These are phyloP conservation scores for Xylaria curta DNA, from an alignment of 495 filamentous ascomycete genomes.

Conservation along the genomic window DNA sequence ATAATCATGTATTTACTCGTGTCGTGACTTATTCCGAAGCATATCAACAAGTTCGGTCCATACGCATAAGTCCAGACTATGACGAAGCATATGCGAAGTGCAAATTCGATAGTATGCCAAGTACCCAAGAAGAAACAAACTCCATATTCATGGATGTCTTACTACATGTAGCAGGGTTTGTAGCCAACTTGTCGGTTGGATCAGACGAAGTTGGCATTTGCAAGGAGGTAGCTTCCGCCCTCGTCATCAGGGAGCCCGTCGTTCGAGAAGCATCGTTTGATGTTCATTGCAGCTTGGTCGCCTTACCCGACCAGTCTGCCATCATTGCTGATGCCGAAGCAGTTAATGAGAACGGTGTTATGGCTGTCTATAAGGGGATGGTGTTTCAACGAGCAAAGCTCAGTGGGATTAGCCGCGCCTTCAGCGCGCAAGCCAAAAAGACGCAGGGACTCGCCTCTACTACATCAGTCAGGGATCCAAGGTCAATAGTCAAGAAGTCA, in stretches of 20 bases:
- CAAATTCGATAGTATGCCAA: constrained; percentile 13
- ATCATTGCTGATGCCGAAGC: neutral
- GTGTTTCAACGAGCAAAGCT: neutral
- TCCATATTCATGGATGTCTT: constrained; percentile 21
- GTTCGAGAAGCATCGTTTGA: neutral
- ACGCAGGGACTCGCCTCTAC: neutral
- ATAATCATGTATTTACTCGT: constrained; percentile 19
- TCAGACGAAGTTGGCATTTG: constrained; percentile 19
- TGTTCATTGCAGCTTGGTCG: neutral
- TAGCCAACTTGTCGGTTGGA: constrained; percentile 16
- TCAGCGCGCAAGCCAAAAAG: constrained; percentile 1
- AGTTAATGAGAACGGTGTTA: neutral
- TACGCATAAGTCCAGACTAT: constrained; percentile 22
- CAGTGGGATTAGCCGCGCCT: neutral
- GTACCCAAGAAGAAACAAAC: neutral
- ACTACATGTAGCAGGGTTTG: constrained; percentile 23
- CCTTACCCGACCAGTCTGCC: neutral
- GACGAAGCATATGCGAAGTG: constrained; percentile 23
- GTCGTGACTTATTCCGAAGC: constrained; percentile 21
- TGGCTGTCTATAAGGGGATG: neutral
- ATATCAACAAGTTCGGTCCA: constrained; percentile 21
- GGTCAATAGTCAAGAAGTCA: neutral
- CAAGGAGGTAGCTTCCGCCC: constrained; percentile 19
- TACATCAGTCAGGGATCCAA: neutral
- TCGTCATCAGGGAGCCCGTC: constrained; percentile 12